Conservation (phyloP, 1,284 basidiomycete genomes). For the Cryptococcus floricola region DNA sequence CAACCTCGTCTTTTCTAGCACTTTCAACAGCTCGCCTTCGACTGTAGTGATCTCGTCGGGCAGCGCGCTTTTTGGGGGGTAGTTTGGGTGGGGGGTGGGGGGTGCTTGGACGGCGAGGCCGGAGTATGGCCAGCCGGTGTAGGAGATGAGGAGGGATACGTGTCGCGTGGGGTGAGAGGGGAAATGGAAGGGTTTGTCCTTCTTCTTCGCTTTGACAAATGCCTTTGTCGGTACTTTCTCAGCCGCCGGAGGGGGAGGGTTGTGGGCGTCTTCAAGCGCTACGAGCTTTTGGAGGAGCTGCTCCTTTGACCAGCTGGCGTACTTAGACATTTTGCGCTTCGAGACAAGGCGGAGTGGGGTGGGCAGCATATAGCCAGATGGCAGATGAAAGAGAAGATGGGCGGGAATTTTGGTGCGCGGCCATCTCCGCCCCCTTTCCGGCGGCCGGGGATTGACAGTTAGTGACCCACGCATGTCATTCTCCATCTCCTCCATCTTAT, state of each 20-base stretch:
- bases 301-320: constrained; percentile 49
- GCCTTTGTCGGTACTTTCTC: constrained; percentile 1
- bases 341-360: background rate
- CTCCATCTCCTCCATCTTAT: too few relatives aligned
- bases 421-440: too few relatives aligned
- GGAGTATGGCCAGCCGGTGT: constrained; percentile 86
- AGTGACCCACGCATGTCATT: too few relatives aligned
- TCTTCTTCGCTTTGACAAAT: constrained; percentile 11
- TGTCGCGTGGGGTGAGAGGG: constrained; percentile 70
- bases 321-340: constrained; percentile 13
- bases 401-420: too few relatives aligned
- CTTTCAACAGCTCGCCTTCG: constrained; percentile 79
- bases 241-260: background rate
- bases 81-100: constrained; percentile 52
- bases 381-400: too few relatives aligned
- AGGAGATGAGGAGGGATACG: constrained; percentile 87
- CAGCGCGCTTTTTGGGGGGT: too few relatives aligned
- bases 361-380: constrained; percentile 5
- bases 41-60: constrained; percentile 66
- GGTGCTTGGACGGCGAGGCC: constrained; percentile 75
- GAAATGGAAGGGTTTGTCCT: constrained; percentile 54
- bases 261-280: constrained; percentile 52
- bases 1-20: constrained; percentile 69
- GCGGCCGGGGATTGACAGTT: too few relatives aligned
- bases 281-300: constrained; percentile 63